These are phyloP conservation scores for Acer yangbiense DNA, from an alignment of 345 rosid species.

Conservation along the genomic window DNA sequence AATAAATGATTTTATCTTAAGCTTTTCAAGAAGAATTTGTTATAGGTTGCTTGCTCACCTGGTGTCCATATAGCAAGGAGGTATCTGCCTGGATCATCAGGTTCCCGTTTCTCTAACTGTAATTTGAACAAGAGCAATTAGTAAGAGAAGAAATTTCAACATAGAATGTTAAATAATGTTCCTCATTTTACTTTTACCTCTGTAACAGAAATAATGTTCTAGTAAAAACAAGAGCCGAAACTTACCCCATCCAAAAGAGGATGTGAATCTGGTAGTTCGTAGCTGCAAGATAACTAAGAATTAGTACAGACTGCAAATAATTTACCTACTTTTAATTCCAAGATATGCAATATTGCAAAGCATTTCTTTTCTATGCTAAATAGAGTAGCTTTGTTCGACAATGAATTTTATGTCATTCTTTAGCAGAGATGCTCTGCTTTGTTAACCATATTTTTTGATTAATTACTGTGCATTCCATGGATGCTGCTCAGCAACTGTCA, in stretches of 20 bases:
- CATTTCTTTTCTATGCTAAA: not conserved
- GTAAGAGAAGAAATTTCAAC: slow-evolving; percentile 15
- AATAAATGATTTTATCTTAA: slow-evolving; percentile 4
- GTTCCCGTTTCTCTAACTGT: slow-evolving; percentile 80
- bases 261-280: slow-evolving; percentile 86
- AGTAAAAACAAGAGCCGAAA: slow-evolving; percentile 10
- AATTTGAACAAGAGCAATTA: slow-evolving; percentile 23
- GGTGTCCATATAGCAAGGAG: slow-evolving; percentile 99
- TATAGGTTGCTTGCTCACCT: slow-evolving; percentile 45
- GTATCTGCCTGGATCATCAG: slow-evolving; percentile 82
- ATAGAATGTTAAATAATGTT: not conserved
- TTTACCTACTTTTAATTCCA: slow-evolving; percentile 1
- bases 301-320: slow-evolving; percentile 20
- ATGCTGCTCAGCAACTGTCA: not conserved
- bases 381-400: not conserved
- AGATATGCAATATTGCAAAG: not conserved
- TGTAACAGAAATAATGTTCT: not conserved
- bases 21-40: not conserved
- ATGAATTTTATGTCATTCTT: not conserved
- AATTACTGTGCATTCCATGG: not conserved
- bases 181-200: not conserved
- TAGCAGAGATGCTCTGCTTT: not conserved
- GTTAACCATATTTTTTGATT: not conserved
- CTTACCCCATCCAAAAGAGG: slow-evolving; percentile 79
- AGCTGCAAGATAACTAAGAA: slow-evolving; percentile 49